A percentile compares a stretch with the other conserved stretches of the same genome.
Conservation (phyloP, 2,329 filamentous ascomycete genomes). For the Lachnellula hyalina region DNA sequence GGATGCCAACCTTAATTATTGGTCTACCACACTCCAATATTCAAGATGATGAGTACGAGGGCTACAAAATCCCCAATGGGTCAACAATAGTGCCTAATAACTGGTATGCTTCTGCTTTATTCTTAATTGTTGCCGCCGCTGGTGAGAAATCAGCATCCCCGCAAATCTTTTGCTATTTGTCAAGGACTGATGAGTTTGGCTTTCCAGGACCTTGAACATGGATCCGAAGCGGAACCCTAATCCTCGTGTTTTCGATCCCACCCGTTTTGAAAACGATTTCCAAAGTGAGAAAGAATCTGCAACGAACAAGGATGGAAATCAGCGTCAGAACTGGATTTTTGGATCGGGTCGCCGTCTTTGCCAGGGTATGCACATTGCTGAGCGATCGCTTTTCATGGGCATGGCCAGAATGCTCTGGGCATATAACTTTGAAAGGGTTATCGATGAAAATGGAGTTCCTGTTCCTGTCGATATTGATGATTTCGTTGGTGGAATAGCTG, state of each 20-base stretch:
- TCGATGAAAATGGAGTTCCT: conserved; percentile 12
- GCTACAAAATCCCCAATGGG: background rate
- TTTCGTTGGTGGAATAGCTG: too few relatives aligned
- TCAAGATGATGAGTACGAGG: background rate
- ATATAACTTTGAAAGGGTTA: conserved; percentile 19
- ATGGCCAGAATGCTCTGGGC: conserved; percentile 9
- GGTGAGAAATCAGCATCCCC: background rate
- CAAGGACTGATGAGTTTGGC: background rate
- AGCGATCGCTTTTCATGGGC: conserved; percentile 2
- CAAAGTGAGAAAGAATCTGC: conserved; percentile 30
- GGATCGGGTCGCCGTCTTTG: conserved; percentile 43
- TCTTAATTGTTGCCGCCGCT: too few relatives aligned
- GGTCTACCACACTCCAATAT: background rate
- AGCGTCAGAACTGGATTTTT: conserved; percentile 19
- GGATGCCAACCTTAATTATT: background rate
- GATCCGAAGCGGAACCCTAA: background rate
- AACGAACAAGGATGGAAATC: conserved; percentile 9
- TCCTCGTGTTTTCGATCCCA: background rate
- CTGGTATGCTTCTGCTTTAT: too few relatives aligned
- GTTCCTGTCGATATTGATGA: conserved; percentile 18
- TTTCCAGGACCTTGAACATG: background rate
- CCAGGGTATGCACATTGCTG: conserved; percentile 44
- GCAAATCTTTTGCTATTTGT: too few relatives aligned
- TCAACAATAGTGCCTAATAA: background rate
- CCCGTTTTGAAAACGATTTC: conserved; percentile 21